Conservation (phyloP, 768 basidiomycete genomes). For the Hygrocybe coccinea region DNA sequence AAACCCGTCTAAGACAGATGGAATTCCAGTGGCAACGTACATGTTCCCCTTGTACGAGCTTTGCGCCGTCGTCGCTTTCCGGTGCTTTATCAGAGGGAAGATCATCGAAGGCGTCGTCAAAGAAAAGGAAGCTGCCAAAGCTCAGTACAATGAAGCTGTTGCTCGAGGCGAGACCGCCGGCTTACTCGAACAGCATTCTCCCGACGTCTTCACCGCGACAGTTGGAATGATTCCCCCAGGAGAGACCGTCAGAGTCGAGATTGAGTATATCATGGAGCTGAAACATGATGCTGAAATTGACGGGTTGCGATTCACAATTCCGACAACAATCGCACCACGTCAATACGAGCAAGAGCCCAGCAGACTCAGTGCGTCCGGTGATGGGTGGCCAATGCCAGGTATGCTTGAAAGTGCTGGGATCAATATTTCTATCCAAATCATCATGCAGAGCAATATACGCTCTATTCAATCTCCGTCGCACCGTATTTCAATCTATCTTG, state of each 20-base stretch:
- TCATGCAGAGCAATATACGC: slow-evolving; percentile 4
- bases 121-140: slow-evolving; percentile 1
- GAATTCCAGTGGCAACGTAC: slow-evolving; percentile 1
- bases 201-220: slow-evolving; percentile 1
- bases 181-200: background rate
- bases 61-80: slow-evolving; percentile 5
- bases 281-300: slow-evolving; percentile 5
- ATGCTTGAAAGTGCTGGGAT: background rate
- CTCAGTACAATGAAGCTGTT: background rate
- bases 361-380: background rate
- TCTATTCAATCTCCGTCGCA: slow-evolving; percentile 3
- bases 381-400: background rate
- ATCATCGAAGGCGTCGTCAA: slow-evolving; percentile 2
- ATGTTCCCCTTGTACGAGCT: slow-evolving; percentile 4
- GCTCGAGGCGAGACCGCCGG: background rate
- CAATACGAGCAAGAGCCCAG: background rate
- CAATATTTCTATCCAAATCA: background rate
- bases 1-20: background rate
- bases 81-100: background rate
- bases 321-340: background rate
- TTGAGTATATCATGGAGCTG: slow-evolving; percentile 7
- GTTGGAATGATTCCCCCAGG: slow-evolving; percentile 2
- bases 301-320: slow-evolving; percentile 4
- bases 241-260: slow-evolving; percentile 3
- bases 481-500: background rate